Evolutionary conservation across 2,329 filamentous ascomycete genomes (phyloP).

Genomic region (Fusarium sp.): DNA sequence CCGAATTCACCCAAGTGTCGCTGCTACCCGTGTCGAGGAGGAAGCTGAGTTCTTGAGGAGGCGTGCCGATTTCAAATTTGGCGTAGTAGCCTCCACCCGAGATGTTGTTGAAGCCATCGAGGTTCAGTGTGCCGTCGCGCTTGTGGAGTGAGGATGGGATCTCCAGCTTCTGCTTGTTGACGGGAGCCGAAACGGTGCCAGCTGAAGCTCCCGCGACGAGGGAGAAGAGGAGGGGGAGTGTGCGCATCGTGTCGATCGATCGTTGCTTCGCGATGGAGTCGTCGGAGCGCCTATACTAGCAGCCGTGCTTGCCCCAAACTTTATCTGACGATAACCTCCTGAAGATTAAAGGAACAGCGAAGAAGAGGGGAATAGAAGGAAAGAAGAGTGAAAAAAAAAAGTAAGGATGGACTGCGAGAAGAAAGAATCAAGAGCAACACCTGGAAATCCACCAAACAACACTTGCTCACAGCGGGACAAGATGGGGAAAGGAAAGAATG

Average conservation of each 20-base stretch:
- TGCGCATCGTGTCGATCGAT: constrained; percentile 19
- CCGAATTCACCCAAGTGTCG: constrained; percentile 70
- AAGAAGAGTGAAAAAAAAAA: not conserved
- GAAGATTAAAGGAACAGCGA: not conserved
- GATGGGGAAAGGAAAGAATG: not conserved
- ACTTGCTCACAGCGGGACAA: not conserved
- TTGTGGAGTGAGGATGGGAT: constrained; percentile 30
- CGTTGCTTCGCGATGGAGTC: not conserved
- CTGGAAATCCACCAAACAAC: not conserved
- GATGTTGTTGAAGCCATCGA: constrained; percentile 62
- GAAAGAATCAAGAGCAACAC: not conserved
- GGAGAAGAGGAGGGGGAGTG: constrained; percentile 29
- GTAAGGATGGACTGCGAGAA: not conserved
- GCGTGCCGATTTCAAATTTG: constrained; percentile 68
- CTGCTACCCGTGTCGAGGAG: constrained; percentile 72
- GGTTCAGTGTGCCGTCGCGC: constrained; percentile 40
- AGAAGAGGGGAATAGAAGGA: not conserved
- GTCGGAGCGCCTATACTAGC: not conserved
- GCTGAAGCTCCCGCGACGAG: constrained; percentile 36
- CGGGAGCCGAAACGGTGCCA: constrained; percentile 38
- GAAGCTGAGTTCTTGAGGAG: constrained; percentile 63
- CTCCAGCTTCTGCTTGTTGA: constrained; percentile 28
- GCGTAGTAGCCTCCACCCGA: constrained; percentile 67
- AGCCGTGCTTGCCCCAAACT: not conserved
- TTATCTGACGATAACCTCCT: not conserved